phyloP scores from a whole-genome alignment of 2,329 filamentous ascomycete genomes.

The Dothidotthia symphoricarpi region DNA sequence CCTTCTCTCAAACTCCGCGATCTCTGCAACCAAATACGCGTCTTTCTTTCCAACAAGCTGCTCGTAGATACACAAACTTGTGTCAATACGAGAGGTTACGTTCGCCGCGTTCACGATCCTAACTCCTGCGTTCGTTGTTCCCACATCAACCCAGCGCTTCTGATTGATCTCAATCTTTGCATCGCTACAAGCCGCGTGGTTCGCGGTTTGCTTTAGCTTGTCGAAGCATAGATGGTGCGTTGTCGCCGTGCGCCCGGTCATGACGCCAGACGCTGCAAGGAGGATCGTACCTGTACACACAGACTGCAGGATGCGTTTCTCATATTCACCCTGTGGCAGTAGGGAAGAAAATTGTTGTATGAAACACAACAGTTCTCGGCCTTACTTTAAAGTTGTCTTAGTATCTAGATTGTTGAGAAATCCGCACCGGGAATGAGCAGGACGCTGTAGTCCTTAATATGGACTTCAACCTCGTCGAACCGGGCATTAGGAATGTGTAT shows the following conservation, averaged over 20 bases:
- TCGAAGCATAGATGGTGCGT: constrained; percentile 42
- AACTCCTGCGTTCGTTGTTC: constrained; percentile 29
- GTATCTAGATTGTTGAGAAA: constrained; percentile 24
- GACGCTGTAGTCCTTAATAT: constrained; percentile 39
- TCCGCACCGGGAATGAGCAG: constrained; percentile 42
- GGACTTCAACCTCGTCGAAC: constrained; percentile 26
- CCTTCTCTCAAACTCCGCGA: constrained; percentile 36
- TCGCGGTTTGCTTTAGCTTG: constrained; percentile 24
- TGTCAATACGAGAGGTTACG: constrained; percentile 37
- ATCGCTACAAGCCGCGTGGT: constrained; percentile 31
- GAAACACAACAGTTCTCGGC: constrained; percentile 16
- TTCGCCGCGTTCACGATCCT: constrained; percentile 37
- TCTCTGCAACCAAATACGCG: constrained; percentile 24
- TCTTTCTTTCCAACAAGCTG: constrained; percentile 24
- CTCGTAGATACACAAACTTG: constrained; percentile 31
- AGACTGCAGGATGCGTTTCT: constrained; percentile 38
- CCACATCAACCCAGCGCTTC: constrained; percentile 37
- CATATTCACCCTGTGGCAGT: constrained; percentile 22
- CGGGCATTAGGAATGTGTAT: constrained; percentile 33
- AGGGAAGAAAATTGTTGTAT: constrained; percentile 22
- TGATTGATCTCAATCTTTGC: constrained; percentile 23
- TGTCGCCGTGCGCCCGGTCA: constrained; percentile 38
- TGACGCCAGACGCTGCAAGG: constrained; percentile 39
- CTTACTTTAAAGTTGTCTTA: constrained; percentile 22
- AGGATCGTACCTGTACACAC: constrained; percentile 44